Base-by-base conservation (phyloP, 345 rosid genomes). In the Mangifera indica region DNA sequence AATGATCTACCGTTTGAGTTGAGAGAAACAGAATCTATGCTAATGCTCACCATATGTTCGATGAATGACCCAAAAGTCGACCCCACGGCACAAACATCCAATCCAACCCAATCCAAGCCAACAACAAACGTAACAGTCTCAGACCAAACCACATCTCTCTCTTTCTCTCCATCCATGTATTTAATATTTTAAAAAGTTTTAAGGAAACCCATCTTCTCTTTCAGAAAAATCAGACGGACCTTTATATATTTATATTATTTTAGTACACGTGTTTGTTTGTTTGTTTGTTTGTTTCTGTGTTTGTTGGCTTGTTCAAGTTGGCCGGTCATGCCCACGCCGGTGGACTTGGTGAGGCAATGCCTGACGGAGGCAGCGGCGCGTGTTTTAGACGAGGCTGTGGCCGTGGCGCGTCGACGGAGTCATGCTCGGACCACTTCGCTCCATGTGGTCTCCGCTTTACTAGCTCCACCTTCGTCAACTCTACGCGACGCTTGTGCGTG, bases 391-490 rank as follows among this genome's bases (percentile, higher is more conserved):
- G 96, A 90, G 6, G 91, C 96, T 1, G 90, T 87, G 5, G 72
- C 81, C 34, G 88, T 90, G 17, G 96, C 96, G 67, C 91, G 88
- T 77, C 82, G 87, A 10, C 66, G 93, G 20, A 79, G 87, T 60
- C 93, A 90, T 68, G 79, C 79, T 0, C 93, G 88, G 59, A 90
- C 96, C 20, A 87, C 91, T 17, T 90, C 96, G 4, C 88, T 90
- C 7, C 93, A 90, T 77, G 85, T 82, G 4, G 84, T 90, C 15
- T 90, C 85, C 1, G 96, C 93, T 42, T 74, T 90, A 0, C 75
- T 88, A 0, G 74, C 90, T 8, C 45, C 84, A 61, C 89, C 91
- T 11, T 77, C 84, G 0, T 88, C 96, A 1, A 44, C 78, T 34
- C 89, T 90, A 53, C 86, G 91, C 0, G 88, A 85, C 18, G 91